phyloP scores from a whole-genome alignment of 306 rosid species.

The Glycyrrhiza uralensis region DNA sequence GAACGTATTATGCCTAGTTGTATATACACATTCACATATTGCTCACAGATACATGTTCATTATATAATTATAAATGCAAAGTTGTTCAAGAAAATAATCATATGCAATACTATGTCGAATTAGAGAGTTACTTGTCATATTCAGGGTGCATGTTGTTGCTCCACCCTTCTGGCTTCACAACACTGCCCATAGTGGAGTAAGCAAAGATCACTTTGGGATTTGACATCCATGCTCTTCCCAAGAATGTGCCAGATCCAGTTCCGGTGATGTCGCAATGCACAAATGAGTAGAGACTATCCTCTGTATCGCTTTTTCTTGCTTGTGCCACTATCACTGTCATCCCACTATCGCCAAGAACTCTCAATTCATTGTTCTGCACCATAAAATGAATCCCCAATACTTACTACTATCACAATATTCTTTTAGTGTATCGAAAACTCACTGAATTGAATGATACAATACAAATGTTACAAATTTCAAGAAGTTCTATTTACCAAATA shows the following conservation, averaged over 20 bases:
- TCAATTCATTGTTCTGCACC: conserved; percentile 32
- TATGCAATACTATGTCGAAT: too few relatives aligned
- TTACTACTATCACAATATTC: background rate
- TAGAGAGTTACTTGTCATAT: conserved; percentile 20
- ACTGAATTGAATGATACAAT: too few relatives aligned
- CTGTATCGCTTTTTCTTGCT: conserved; percentile 22
- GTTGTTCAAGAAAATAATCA: too few relatives aligned
- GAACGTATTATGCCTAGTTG: too few relatives aligned
- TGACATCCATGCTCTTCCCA: conserved; percentile 62
- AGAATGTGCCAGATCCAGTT: conserved; percentile 18
- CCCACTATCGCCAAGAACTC: conserved; percentile 7
- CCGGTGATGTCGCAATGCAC: conserved; percentile 52
- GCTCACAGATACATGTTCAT: too few relatives aligned
- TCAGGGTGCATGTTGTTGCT: background rate
- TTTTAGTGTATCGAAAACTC: too few relatives aligned
- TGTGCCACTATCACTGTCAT: conserved; percentile 48
- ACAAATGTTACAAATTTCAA: too few relatives aligned
- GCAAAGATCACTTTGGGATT: conserved; percentile 39
- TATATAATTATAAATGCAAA: too few relatives aligned
- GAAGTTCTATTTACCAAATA: too few relatives aligned
- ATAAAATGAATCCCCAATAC: too few relatives aligned
- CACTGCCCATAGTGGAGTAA: conserved; percentile 28
- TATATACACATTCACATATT: too few relatives aligned
- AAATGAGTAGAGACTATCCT: conserved; percentile 38
- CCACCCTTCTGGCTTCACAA: conserved; percentile 44